These are phyloP conservation scores for Dissophora globulifera DNA, from an alignment of 192 early-diverging fungal genomes.

Conservation along the genomic window DNA sequence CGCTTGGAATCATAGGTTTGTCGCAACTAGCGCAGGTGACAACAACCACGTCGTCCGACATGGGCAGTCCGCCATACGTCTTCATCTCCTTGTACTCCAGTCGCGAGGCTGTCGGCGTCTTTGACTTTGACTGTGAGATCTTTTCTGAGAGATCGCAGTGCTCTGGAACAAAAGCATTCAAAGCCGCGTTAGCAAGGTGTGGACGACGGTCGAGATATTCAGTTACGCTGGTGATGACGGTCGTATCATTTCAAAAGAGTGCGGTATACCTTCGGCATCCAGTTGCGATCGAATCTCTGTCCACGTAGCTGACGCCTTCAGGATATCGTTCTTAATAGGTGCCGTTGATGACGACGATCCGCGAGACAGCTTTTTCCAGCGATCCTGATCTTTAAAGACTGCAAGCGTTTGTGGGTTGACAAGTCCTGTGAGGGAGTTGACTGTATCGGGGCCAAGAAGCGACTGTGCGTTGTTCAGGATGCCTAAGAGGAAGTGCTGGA, in stretches of 20 bases:
- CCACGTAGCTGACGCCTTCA: slow-evolving; percentile 43
- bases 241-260: too few relatives aligned
- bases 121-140: slow-evolving; percentile 31
- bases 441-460: slow-evolving; percentile 35
- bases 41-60: slow-evolving; percentile 70
- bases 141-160: slow-evolving; percentile 34
- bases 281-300: slow-evolving; percentile 39
- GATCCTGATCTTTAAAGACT: slow-evolving; percentile 59
- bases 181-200: background rate
- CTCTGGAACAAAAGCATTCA: too few relatives aligned
- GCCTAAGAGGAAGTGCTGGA: too few relatives aligned
- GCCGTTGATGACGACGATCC: slow-evolving; percentile 7
- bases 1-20: slow-evolving; percentile 70
- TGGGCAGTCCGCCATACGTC: slow-evolving; percentile 64
- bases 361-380: slow-evolving; percentile 54
- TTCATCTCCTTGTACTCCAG: slow-evolving; percentile 59
- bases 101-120: slow-evolving; percentile 45
- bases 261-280: slow-evolving; percentile 48
- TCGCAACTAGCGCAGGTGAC: slow-evolving; percentile 74
- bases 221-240: too few relatives aligned
- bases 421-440: slow-evolving; percentile 50
- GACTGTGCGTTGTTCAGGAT: slow-evolving; percentile 52
- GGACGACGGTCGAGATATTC: background rate
- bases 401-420: slow-evolving; percentile 57
- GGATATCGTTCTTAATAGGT: slow-evolving; percentile 24